Conservation (phyloP, 352 stramenopile genomes). For the Phytopythium cucurbitacearum region DNA sequence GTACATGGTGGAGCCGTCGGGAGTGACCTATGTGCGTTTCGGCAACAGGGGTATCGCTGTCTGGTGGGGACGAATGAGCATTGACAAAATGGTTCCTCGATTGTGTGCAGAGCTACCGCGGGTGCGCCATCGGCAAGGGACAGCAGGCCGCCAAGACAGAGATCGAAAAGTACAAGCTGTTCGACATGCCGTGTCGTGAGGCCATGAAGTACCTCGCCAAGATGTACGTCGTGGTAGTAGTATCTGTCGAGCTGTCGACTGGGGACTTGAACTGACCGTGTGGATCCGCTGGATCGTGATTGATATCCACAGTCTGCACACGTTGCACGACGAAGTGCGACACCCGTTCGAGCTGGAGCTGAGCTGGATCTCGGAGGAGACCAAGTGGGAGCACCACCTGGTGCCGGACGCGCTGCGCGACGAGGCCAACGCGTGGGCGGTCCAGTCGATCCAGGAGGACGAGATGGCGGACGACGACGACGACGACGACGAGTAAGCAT, state of each 20-base stretch:
- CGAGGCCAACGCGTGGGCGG: conserved; percentile 78
- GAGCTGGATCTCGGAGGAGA: conserved; percentile 96
- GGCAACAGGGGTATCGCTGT: neutral
- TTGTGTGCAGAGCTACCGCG: conserved; percentile 92
- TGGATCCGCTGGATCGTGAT: conserved; percentile 1
- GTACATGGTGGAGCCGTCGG: conserved; percentile 92
- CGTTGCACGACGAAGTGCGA: conserved; percentile 95
- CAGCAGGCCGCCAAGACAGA: conserved; percentile 98
- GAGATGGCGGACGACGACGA: conserved; percentile 88
- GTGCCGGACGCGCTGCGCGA: conserved; percentile 90
- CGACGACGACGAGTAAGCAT: conserved; percentile 56
- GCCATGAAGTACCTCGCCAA: conserved; percentile 98
- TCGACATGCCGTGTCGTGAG: conserved; percentile 92
- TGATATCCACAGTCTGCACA: conserved; percentile 79
- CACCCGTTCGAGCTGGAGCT: conserved; percentile 98
- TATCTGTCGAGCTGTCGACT: neutral
- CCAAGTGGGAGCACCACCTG: conserved; percentile 92
- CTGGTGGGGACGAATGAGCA: neutral
- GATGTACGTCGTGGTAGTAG: conserved; percentile 78
- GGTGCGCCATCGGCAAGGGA: conserved; percentile 96
- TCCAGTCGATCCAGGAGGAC: conserved; percentile 85
- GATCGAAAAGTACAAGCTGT: conserved; percentile 97
- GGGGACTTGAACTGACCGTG: neutral
- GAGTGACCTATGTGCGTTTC: conserved; percentile 79
- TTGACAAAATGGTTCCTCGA: conserved; percentile 1